Base-by-base conservation (phyloP, 257 asterid genomes). In the Nyctanthes arbortristis region DNA sequence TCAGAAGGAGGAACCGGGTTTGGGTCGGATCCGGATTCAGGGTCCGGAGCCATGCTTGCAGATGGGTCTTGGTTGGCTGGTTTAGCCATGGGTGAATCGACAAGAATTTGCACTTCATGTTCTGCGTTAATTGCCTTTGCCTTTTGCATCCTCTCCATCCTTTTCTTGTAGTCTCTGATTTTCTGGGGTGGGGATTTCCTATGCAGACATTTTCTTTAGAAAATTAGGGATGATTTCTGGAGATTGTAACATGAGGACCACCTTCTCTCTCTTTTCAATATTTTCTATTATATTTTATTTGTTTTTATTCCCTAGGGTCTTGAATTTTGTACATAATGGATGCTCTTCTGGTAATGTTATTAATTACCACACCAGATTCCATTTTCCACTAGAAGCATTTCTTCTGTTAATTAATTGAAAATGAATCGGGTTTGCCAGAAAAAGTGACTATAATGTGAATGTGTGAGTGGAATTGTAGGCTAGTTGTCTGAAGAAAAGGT, bases 51-150 rank as follows among this genome's bases (percentile, higher is more conserved):
- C 27, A 63, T 79, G 84, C 35, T 84, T 39, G 67, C 86, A 5
- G 96, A 89, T 66, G 98, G 98, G 22, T 88, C 98, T 2, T 92
- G 87, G 81, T 74, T 89, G 74, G 98, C 96, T 68, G 98, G 98
- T 76, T 63, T 92, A 61, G 98, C 98, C 29, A 86, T 92, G 96
- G 98, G 96, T 30, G 86, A 64, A 36, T 85, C 98, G 2, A 67
- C 69, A 33, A 78, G 84, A 81, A 65, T 78, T 68, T 57, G 49
- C 37, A 61, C 76, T 54, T 64, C 78, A 14, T 73, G 35, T 65
- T 67, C 34, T 31, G 77, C 78, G 59, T 47, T 74, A 35, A 61
- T 77, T 66, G 69, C 61, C 29, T 64, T 61, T 30, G 65, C 75
- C 16, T 10, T 67, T 52, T 62, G 73, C 14, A 6, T 63, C 72